These are phyloP conservation scores for Termitomyces sp. DNA, from an alignment of 768 basidiomycete genomes.

Conservation along the genomic window DNA sequence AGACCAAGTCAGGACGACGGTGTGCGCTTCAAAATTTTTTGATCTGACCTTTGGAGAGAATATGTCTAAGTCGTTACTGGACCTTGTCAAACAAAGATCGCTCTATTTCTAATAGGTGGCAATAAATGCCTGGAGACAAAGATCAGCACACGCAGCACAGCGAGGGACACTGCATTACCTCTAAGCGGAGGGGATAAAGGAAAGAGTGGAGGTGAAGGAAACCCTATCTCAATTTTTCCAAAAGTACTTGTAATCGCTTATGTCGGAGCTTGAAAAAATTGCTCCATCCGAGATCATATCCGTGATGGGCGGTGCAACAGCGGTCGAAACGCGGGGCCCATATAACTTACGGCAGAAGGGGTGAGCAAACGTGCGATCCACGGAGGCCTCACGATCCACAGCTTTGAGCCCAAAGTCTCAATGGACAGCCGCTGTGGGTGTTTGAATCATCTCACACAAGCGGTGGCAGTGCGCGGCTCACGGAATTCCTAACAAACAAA, in stretches of 20 bases:
- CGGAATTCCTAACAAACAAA: neutral
- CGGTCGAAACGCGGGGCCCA: slow-evolving; percentile 12
- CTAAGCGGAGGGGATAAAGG: slow-evolving; percentile 31
- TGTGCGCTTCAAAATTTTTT: neutral
- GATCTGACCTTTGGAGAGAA: slow-evolving; percentile 33
- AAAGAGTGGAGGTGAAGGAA: slow-evolving; percentile 30
- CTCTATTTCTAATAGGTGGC: slow-evolving; percentile 47
- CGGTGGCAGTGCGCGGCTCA: neutral
- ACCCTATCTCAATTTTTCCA: slow-evolving; percentile 16
- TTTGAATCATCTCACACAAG: neutral
- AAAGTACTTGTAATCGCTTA: slow-evolving; percentile 26
- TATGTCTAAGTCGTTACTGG: slow-evolving; percentile 36
- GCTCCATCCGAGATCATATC: slow-evolving; percentile 16
- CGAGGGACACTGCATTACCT: slow-evolving; percentile 21
- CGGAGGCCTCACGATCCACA: no score
- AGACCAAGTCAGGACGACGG: slow-evolving; percentile 6
- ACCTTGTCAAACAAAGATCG: slow-evolving; percentile 55
- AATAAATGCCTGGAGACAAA: slow-evolving; percentile 24
- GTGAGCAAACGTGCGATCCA: neutral
- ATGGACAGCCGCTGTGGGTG: neutral
- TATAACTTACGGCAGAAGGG: neutral
- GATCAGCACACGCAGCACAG: slow-evolving; percentile 5
- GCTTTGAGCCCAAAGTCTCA: neutral
- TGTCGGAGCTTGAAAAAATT: slow-evolving; percentile 39
- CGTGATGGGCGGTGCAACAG: slow-evolving; percentile 14